Evolutionary conservation across 2,329 filamentous ascomycete species (phyloP).

Genomic region (Davidsoniella eucalypti): DNA sequence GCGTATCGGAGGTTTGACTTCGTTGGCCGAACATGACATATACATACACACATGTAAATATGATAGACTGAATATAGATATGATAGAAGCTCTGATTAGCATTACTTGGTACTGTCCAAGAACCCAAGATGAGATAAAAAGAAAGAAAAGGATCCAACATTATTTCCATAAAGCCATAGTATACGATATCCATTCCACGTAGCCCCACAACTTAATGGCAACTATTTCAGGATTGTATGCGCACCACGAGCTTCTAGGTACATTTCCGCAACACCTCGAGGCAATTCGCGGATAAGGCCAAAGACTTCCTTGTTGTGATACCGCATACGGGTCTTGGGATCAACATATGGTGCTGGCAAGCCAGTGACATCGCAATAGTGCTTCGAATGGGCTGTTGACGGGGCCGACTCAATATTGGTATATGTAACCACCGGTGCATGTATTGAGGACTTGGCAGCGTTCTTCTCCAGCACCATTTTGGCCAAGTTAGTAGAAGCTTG

Average conservation of each 20-base stretch:
- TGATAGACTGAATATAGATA: too few relatives aligned
- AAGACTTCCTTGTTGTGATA: conserved; percentile 94
- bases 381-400: conserved; percentile 67
- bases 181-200: background rate
- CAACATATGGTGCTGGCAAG: conserved; percentile 74
- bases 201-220: background rate
- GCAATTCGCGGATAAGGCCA: conserved; percentile 59
- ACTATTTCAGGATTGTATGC: conserved; percentile 79
- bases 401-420: conserved; percentile 90
- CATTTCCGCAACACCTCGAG: conserved; percentile 69
- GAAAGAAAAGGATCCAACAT: background rate
- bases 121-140: background rate
- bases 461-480: conserved; percentile 79
- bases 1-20: conserved; percentile 95
- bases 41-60: background rate
- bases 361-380: conserved; percentile 96
- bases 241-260: conserved; percentile 83
- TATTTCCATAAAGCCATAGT: background rate
- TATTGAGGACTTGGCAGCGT: conserved; percentile 18
- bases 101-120: conserved; percentile 8
- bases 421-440: conserved; percentile 43
- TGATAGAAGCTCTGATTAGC: too few relatives aligned
- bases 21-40: conserved; percentile 59
- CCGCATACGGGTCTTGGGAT: conserved; percentile 83
- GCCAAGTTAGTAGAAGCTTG: conserved; percentile 77